Percentiles rank a stretch among this genome's conserved stretches.
phyloP scores from a whole-genome alignment of 1,139 yeast genomes.

The Kodamaea fungicola region DNA sequence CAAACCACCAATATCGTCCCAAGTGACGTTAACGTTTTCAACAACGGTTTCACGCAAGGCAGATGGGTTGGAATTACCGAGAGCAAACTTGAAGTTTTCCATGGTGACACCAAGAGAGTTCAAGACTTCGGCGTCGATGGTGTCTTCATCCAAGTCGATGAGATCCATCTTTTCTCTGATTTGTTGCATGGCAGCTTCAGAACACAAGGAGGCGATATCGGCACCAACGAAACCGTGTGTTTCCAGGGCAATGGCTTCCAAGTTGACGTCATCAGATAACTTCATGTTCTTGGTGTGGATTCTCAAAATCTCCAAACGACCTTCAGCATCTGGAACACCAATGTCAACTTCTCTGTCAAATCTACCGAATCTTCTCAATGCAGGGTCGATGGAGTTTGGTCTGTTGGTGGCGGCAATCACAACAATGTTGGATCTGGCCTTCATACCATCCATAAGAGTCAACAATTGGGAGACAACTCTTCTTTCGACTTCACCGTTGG shows the following conservation, averaged over 20 bases:
- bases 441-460: slow-evolving; percentile 99
- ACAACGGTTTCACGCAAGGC: slow-evolving; percentile 99
- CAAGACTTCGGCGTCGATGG: slow-evolving; percentile 94
- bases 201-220: slow-evolving; percentile 75
- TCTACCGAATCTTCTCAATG: slow-evolving; percentile 55
- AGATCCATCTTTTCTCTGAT: slow-evolving; percentile 99
- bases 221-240: slow-evolving; percentile 99
- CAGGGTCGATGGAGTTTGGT: slow-evolving; percentile 48
- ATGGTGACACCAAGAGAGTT: slow-evolving; percentile 97
- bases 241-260: slow-evolving; percentile 72
- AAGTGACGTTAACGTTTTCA: slow-evolving; percentile 95
- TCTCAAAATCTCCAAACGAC: slow-evolving; percentile 93
- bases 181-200: slow-evolving; percentile 94
- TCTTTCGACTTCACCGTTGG: slow-evolving; percentile 96
- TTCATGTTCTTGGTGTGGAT: slow-evolving; percentile 93
- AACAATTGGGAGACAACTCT: slow-evolving; percentile 96
- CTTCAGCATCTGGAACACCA: slow-evolving; percentile 98
- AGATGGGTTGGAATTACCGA: slow-evolving; percentile 97
- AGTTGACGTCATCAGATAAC: slow-evolving; percentile 89
- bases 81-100: slow-evolving; percentile 98
- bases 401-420: slow-evolving; percentile 82
- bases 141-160: slow-evolving; percentile 95
- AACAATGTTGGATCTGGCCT: slow-evolving; percentile 94
- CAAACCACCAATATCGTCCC: slow-evolving; percentile 97
- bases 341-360: slow-evolving; percentile 98